Evolutionary conservation across 768 basidiomycete species (phyloP).

Genomic region (Lentinula sp.): DNA sequence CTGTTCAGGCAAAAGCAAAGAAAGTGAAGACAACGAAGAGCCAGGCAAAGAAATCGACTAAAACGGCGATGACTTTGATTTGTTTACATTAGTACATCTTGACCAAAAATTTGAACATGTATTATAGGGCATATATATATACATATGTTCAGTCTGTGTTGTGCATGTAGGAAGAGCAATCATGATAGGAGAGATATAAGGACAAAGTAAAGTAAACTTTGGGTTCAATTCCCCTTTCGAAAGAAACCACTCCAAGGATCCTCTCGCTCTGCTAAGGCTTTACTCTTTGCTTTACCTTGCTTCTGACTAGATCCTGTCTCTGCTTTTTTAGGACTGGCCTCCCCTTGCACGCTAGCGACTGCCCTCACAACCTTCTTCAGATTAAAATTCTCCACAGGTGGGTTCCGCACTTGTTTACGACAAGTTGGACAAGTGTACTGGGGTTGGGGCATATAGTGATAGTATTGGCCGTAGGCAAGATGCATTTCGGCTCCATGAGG

Average conservation of each 20-base stretch:
- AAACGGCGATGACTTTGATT: constrained; percentile 15
- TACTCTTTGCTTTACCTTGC: constrained; percentile 18
- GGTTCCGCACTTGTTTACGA: constrained; percentile 37
- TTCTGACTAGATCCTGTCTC: constrained; percentile 7
- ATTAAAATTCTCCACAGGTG: constrained; percentile 55
- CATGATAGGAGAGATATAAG: neutral
- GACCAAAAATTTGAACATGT: neutral
- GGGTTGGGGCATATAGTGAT: constrained; percentile 27
- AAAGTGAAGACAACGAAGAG: constrained; percentile 29
- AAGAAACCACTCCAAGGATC: constrained; percentile 47
- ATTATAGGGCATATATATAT: neutral
- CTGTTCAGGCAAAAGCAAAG: constrained; percentile 25
- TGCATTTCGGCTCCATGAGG: neutral
- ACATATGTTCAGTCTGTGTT: neutral
- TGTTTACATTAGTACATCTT: neutral
- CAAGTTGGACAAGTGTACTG: constrained; percentile 67
- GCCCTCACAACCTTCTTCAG: constrained; percentile 51
- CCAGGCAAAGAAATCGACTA: constrained; percentile 32
- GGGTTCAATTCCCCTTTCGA: constrained; percentile 9
- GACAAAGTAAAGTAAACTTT: neutral
- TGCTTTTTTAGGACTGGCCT: constrained; percentile 29
- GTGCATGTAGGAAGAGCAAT: neutral
- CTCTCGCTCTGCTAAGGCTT: constrained; percentile 7
- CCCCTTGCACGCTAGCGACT: constrained; percentile 43
- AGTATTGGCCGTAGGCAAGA: neutral